Conservation (phyloP, 441 rosid species). For the Erodium trifolium region DNA sequence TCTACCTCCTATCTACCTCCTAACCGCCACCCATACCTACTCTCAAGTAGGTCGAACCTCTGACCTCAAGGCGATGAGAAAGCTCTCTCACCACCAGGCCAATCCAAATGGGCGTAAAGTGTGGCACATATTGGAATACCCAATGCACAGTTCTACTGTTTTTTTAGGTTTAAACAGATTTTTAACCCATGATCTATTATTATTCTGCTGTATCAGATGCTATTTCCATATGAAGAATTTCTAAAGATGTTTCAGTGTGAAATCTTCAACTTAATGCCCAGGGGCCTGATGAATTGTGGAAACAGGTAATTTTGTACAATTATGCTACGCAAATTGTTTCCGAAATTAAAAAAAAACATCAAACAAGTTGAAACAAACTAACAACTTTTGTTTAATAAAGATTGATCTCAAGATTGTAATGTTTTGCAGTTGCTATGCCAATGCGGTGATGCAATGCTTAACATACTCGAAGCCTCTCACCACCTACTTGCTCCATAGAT, state of each 20-base stretch:
- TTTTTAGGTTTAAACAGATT: slow-evolving; percentile 13
- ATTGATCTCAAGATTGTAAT: too few relatives aligned
- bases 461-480: slow-evolving; percentile 73
- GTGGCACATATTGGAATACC: not conserved
- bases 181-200: slow-evolving; percentile 4
- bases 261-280: slow-evolving; percentile 50
- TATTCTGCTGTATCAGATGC: slow-evolving; percentile 39
- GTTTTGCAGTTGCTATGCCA: slow-evolving; percentile 78
- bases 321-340: slow-evolving; percentile 11
- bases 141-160: not conserved
- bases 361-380: slow-evolving; percentile 3
- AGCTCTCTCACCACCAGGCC: too few relatives aligned
- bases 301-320: slow-evolving; percentile 42
- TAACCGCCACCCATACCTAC: too few relatives aligned
- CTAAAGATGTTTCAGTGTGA: slow-evolving; percentile 57
- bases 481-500: slow-evolving; percentile 56
- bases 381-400: slow-evolving; percentile 1
- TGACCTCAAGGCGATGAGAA: too few relatives aligned
- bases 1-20: too few relatives aligned
- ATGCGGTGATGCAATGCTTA: slow-evolving; percentile 81
- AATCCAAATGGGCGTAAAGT: too few relatives aligned
- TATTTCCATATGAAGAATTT: slow-evolving; percentile 79
- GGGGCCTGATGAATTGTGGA: slow-evolving; percentile 81
- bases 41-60: too few relatives aligned
- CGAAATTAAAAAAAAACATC: slow-evolving; percentile 3